Conservation (phyloP, 257 asterid genomes). For the Solanum arcanum region DNA sequence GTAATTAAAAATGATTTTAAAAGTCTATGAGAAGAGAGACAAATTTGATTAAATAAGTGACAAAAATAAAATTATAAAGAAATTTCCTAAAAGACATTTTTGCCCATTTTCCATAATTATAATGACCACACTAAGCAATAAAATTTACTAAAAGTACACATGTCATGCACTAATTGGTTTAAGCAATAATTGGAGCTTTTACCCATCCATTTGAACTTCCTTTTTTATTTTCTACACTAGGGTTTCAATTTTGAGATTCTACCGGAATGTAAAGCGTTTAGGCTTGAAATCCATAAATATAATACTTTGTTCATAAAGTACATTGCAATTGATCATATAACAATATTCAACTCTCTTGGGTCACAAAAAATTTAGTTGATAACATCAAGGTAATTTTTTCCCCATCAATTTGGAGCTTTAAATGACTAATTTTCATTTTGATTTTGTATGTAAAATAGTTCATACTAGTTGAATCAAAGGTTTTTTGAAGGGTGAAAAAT, state of each 20-base stretch:
- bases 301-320: neutral
- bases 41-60: neutral
- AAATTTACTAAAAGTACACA: neutral
- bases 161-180: neutral
- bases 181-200: neutral
- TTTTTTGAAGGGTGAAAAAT: too few relatives aligned
- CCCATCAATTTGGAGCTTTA: neutral
- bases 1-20: too few relatives aligned
- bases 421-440: neutral
- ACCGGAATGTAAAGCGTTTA: neutral
- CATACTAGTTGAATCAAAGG: neutral
- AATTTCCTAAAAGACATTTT: neutral
- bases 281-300: neutral
- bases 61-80: too few relatives aligned
- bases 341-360: neutral
- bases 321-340: neutral
- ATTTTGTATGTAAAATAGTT: neutral
- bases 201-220: neutral
- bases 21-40: neutral
- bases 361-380: neutral
- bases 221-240: neutral
- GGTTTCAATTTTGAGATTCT: neutral
- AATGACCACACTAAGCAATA: neutral
- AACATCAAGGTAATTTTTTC: neutral
- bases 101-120: neutral